Base-by-base conservation (phyloP, 106 monocot species). In the Ottelia alismoides region DNA sequence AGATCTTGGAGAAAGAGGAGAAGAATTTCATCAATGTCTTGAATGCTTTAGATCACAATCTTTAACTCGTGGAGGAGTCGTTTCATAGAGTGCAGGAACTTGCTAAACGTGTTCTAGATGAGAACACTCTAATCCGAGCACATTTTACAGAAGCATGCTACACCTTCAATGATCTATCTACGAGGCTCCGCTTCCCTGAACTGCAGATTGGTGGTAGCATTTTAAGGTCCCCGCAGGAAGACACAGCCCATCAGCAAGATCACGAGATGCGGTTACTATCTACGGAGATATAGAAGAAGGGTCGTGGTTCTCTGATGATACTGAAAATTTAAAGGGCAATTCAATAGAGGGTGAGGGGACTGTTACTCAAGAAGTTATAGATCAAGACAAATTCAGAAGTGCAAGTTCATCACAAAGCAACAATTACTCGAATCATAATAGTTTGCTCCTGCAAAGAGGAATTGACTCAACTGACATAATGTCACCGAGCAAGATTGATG, bases 1-100 rank as follows among this genome's bases (percentile, higher is more conserved):
- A 31, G 20, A 65, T 50, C 51, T 57, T 80, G 45, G 74, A 80
- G 18, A 76, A 66, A 49, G 73, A 76, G 20, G 74, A 65, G 44
- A 31, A 20, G 28, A 29, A 9, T 56, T 23, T 47, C 20, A 26
- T 22, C 22, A 47, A 47, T 10, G 56, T 2, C 22, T 55, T 47
- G 0, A 47, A 30, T 18, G 48, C 27, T 20, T 67, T 55, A 28
- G 47, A 51, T 47, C 63, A 80, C 11, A 67, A 51, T 11, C 58
- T 80, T 17, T 73, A 51, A 46, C 53, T 67, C 56, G 67, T 50
- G 31, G 76, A 74, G 43, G 74, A 74, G 20, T 72, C 65, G 45
- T 44, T 79, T 31, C 32, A 40, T 32, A 52, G 45, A 52, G 64
- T 84, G 21, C 65, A 79, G 32, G 53, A 58, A 32, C 54, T 81